Evolutionary conservation across 768 basidiomycete species (phyloP), one percentile per base, ranked within the genome.

Genomic region (Rhizopogon vinicolor): DNA sequence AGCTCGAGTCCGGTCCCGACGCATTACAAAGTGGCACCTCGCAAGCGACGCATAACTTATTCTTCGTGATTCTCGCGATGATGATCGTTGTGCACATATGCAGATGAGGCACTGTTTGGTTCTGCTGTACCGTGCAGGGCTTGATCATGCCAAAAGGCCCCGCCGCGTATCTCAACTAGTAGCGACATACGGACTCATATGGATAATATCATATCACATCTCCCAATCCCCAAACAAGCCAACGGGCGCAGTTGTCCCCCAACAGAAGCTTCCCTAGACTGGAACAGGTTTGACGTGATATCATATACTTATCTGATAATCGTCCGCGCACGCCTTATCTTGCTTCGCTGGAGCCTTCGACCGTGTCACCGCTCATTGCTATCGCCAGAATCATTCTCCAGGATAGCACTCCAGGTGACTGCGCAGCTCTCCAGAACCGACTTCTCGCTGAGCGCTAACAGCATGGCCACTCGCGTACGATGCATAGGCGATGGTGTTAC

Each of bases 351-450:
- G 33, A 35, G 5, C 29, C 14, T 29, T 19, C 2, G 3, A 25
- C 44, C 25, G 19, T 12, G 29, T 52, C 51, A 52, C 10, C 44
- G 9, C 25, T 18, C 44, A 12, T 33, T 14, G 18, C 28, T 28
- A 31, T 53, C 18, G 13, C 8, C 19, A 22, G 19, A 19, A 49
- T 14, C 14, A 19, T 28, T 41, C 51, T 43, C 55, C 29, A 62
- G 44, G 44, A 68, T 28, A 18, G 44, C 72, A 16, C 57, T 68
- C 84, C 79, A 85, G 31, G 65, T 60, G 42, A 74, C 70, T 45
- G 69, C 65, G 59, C 83, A 83, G 55, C 77, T 76, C 53, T 83
- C 76, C 56, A 85, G 67, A 40, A 86, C 68, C 3, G 83, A 82
- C 35, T 68, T 62, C 58, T 85, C 83, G 5, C 73, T 72, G 58